A percentile compares a stretch with the other conserved stretches of the same genome.
phyloP scores from a whole-genome alignment of 495 filamentous ascomycete genomes.

The Rusavskia elegans region DNA sequence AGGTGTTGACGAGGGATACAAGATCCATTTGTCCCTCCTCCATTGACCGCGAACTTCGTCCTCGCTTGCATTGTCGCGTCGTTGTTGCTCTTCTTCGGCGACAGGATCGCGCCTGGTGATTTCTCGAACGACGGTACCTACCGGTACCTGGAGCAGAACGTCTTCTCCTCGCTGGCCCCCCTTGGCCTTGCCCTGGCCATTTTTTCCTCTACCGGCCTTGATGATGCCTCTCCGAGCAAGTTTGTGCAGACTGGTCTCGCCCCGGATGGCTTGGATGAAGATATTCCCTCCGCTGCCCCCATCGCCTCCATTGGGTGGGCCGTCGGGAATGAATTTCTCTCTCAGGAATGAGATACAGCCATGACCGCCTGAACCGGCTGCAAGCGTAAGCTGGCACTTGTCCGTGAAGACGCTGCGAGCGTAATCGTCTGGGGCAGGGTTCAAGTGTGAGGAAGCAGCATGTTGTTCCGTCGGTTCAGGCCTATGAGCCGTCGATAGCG shows the following conservation, averaged over 20 bases:
- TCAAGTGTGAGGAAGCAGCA: slow-evolving; percentile 42
- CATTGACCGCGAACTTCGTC: slow-evolving; percentile 10
- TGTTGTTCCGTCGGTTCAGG: slow-evolving; percentile 12
- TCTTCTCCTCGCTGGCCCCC: slow-evolving; percentile 76
- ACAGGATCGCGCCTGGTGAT: slow-evolving; percentile 62
- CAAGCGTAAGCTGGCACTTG: slow-evolving; percentile 57
- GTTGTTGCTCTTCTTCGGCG: slow-evolving; percentile 38
- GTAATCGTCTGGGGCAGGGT: slow-evolving; percentile 71
- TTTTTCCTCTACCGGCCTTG: slow-evolving; percentile 64
- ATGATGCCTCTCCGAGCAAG: slow-evolving; percentile 61
- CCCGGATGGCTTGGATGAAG: slow-evolving; percentile 85
- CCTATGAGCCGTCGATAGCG: slow-evolving; percentile 9
- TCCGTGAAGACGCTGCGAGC: slow-evolving; percentile 70
- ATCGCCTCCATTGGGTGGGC: slow-evolving; percentile 94
- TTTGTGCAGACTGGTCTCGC: slow-evolving; percentile 86
- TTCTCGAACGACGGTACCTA: slow-evolving; percentile 82
- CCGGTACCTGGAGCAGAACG: slow-evolving; percentile 74
- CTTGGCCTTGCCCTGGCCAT: slow-evolving; percentile 68
- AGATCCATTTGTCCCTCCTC: slow-evolving; percentile 60
- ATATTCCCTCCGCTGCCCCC: slow-evolving; percentile 82
- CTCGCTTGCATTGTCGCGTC: slow-evolving; percentile 13
- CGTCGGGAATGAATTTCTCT: slow-evolving; percentile 72
- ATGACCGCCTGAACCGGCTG: slow-evolving; percentile 68
- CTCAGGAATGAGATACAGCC: slow-evolving; percentile 88
- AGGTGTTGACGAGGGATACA: slow-evolving; percentile 61